phyloP scores from a whole-genome alignment of 2,329 filamentous ascomycete species.

The Biscogniauxia marginata region DNA sequence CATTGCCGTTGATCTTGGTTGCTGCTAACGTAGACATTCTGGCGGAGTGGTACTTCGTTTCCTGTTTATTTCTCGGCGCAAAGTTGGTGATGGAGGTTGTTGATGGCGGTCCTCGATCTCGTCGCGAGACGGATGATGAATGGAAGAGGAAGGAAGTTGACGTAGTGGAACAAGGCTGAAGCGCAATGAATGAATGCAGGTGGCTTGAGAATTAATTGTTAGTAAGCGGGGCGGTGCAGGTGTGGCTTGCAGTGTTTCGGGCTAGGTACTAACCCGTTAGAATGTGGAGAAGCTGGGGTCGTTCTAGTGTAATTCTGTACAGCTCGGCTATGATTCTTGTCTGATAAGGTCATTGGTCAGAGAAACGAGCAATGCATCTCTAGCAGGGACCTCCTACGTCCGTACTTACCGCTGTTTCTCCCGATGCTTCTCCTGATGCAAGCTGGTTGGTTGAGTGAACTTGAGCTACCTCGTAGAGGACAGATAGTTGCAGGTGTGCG shows the following conservation, averaged over 20 bases:
- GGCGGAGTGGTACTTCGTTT: too few species aligned
- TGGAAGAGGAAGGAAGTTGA: slow-evolving; percentile 10
- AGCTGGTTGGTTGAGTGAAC: not conserved
- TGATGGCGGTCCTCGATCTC: slow-evolving; percentile 11
- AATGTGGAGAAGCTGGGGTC: not conserved
- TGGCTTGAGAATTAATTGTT: not conserved
- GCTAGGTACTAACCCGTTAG: too few species aligned
- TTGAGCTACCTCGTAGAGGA: not conserved
- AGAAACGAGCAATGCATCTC: not conserved
- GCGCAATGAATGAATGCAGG: not conserved
- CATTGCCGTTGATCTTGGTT: slow-evolving; percentile 55
- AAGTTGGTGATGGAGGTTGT: slow-evolving; percentile 38
- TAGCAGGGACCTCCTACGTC: too few species aligned
- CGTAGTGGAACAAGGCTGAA: slow-evolving; percentile 11
- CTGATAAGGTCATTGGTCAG: not conserved
- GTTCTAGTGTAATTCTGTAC: too few species aligned
- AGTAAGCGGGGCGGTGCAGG: not conserved
- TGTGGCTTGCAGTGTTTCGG: not conserved
- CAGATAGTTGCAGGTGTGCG: not conserved
- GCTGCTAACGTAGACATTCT: slow-evolving; percentile 61
- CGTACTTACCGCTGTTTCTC: not conserved
- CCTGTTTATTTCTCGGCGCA: too few species aligned
- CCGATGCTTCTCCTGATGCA: not conserved
- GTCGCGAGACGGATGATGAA: slow-evolving; percentile 19
- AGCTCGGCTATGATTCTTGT: not conserved